These are phyloP conservation scores for Phtheirospermum japonicum DNA, from an alignment of 257 asterid species.

Conservation along the genomic window DNA sequence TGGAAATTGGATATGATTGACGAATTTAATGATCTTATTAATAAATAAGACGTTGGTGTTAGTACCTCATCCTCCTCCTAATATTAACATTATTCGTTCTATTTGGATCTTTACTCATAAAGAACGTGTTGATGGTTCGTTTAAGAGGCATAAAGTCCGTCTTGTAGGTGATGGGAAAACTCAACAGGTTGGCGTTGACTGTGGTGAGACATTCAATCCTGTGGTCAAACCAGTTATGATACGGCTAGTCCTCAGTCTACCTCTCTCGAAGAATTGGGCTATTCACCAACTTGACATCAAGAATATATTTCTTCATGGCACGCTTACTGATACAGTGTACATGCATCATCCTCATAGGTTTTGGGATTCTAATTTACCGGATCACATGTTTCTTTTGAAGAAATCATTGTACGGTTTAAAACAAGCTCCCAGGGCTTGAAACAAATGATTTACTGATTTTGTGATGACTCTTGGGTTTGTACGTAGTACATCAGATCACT, in stretches of 20 bases:
- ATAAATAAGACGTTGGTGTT: neutral
- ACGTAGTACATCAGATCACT: neutral
- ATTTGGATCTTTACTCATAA: too few relatives aligned
- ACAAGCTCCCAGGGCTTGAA: neutral
- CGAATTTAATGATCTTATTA: neutral
- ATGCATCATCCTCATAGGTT: slow-evolving; percentile 1
- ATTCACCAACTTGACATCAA: neutral
- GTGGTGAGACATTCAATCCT: neutral
- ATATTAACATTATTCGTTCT: neutral
- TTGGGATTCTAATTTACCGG: neutral
- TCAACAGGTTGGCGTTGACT: too few relatives aligned
- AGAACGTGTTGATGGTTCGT: too few relatives aligned
- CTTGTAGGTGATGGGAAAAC: too few relatives aligned
- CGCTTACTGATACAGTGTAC: neutral
- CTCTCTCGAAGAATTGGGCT: neutral
- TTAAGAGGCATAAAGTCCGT: too few relatives aligned
- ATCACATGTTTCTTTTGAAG: neutral
- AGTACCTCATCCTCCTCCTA: neutral
- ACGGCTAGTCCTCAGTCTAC: neutral
- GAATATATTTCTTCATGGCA: neutral
- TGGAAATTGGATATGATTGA: neutral
- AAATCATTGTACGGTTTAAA: neutral
- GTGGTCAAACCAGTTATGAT: neutral
- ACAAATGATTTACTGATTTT: neutral
- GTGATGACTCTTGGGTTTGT: neutral